Evolutionary conservation across 208 protist genomes (phyloP), one percentile per base, ranked within the genome.

Genomic region (Paratrypanosoma confusum): DNA sequence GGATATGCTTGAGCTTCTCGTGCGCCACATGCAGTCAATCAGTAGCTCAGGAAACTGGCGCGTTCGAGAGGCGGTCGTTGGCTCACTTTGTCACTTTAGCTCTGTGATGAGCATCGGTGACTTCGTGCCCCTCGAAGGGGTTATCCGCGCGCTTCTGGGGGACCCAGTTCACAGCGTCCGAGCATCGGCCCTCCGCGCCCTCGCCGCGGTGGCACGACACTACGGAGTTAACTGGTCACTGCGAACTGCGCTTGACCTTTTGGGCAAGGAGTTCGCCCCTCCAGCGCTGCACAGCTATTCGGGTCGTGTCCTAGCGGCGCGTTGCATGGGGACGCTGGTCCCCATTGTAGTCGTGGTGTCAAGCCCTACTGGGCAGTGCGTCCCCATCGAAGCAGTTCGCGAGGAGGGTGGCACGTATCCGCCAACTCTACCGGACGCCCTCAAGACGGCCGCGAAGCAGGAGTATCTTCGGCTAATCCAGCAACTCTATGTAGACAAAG

Each of bases 161-260:
- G 80, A 89, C 47, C 65, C 80, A 1, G 75, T 89, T 3, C 75
- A 64, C 49, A 46, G 63, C 17, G 75, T 89, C n/a, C 71, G 80
- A 42, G 39, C 39, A 16, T 52, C 65, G 33, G 68, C 75, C 4
- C 46, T 69, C 8, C 63, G 63, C 35, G 57, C 80, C 8, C 54
- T 89, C 16, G 45, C 40, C 17, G 50, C 45, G 1, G 69, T 84
- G 18, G 75, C 75, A 1, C 23, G 7, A 1, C 14, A 39, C 5
- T 83, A 79, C 55, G 80, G 80, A 0, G 59, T 65, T 3, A 57
- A 70, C 38, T 81, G 69, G 75, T 74, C 80, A 2, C 69, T 75
- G 18, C 48, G 60, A 39, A 69, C 68, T 41, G 43, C 66, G 14
- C 53, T 43, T 18, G 67, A 84, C 34, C 63, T 89, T 25, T 44